Percentiles rank a stretch among this genome's conserved stretches.
phyloP scores from a whole-genome alignment of 1,284 basidiomycete species.

The Laetiporus sulphureus region DNA sequence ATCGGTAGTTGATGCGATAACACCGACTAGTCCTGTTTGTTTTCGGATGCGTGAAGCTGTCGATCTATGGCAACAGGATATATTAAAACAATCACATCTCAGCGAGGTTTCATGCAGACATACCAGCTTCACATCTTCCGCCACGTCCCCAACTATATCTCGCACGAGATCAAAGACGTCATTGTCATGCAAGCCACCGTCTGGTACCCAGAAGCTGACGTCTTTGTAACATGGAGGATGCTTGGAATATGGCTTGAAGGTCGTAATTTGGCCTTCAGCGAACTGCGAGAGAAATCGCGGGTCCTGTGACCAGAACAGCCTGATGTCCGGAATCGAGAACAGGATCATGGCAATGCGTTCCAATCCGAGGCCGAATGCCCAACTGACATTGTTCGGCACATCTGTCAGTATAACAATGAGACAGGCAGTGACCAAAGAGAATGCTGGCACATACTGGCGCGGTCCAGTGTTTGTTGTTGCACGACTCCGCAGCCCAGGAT shows the following conservation, averaged over 20 bases:
- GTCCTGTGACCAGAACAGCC: conserved; percentile 97
- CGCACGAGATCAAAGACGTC: conserved; percentile 95
- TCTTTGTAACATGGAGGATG: conserved; percentile 90
- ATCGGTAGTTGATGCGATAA: conserved; percentile 92
- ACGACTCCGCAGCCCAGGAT: conserved; percentile 95
- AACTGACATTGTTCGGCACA: conserved; percentile 81
- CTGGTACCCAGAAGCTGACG: conserved; percentile 85
- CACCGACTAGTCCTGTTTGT: conserved; percentile 77
- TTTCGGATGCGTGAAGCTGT: conserved; percentile 90
- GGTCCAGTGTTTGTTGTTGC: conserved; percentile 81
- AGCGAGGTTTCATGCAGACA: conserved; percentile 17
- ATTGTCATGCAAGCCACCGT: conserved; percentile 76
- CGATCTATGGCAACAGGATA: conserved; percentile 54
- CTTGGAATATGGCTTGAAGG: conserved; percentile 85
- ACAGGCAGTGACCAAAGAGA: background rate
- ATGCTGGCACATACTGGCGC: conserved; percentile 58
- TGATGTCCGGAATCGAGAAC: conserved; percentile 95
- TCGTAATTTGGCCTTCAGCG: conserved; percentile 62
- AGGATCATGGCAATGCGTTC: conserved; percentile 99
- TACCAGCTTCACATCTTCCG: conserved; percentile 86
- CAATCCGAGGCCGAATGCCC: conserved; percentile 97
- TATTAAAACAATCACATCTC: background rate
- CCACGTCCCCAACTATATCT: conserved; percentile 87
- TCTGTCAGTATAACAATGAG: conserved; percentile 36
- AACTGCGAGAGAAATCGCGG: conserved; percentile 88